phyloP scores from a whole-genome alignment of 495 filamentous ascomycete species.

The Evansstolkia leycettana region DNA sequence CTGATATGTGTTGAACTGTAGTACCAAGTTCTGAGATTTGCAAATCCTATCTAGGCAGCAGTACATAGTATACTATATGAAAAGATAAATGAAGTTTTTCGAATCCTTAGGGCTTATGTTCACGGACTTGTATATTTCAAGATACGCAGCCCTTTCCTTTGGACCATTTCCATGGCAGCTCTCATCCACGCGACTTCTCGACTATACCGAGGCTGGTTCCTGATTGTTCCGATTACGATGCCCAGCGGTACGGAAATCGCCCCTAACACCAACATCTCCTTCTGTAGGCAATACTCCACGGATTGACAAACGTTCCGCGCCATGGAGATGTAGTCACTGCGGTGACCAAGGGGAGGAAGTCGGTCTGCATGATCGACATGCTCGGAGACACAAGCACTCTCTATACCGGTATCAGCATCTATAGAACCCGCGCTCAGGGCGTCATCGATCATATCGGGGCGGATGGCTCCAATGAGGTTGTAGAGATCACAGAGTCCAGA shows the following conservation, averaged over 20 bases:
- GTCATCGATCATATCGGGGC: neutral
- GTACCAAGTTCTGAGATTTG: no score
- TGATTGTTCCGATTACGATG: constrained; percentile 4
- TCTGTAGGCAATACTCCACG: constrained; percentile 14
- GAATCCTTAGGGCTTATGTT: no score
- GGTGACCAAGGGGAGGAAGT: constrained; percentile 11
- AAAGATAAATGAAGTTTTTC: no score
- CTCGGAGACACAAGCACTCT: neutral
- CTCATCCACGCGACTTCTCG: neutral
- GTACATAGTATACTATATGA: no score
- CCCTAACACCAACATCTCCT: constrained; percentile 7
- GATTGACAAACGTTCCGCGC: constrained; percentile 21
- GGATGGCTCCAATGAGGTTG: neutral
- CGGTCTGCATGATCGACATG: no score
- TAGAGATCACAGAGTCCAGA: constrained; percentile 12
- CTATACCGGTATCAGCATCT: neutral
- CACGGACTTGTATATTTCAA: no score
- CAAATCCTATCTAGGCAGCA: no score
- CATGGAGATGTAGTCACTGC: constrained; percentile 10
- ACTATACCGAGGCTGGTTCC: neutral
- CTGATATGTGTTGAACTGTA: no score
- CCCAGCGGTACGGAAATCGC: constrained; percentile 7
- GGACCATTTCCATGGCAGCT: neutral
- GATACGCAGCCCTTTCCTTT: neutral
- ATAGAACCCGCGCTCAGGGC: neutral